Base-by-base conservation (phyloP, 345 rosid species). In the Streptanthus diversifolius region DNA sequence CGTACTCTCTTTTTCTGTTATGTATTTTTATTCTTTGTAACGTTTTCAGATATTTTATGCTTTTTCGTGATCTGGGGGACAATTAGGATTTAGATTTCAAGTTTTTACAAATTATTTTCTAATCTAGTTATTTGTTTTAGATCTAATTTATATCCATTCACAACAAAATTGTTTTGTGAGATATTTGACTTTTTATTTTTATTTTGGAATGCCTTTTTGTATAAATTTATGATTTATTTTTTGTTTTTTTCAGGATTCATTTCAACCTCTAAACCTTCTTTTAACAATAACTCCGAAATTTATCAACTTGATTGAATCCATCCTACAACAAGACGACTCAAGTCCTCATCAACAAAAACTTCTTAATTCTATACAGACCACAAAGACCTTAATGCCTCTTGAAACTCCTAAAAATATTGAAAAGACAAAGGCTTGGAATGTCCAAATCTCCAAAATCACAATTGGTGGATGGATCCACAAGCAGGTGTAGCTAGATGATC, bases 401-500 rank as follows among this genome's bases (percentile, higher is more conserved):
- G 14, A 19, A 13, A 32, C 43, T 33, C 47, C 49, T 10, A 22
- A 0, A 7, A 51, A 0, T 22, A 1, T 0, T 15, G 66, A 55
- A 11, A 74, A 57, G 27, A 5, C 0, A 37, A 74, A 74, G 36
- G 72, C 78, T 58, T 1, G 58, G 18, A 48, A 36, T 29, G 57
- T 58, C 19, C 45, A 22, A 57, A 3, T 66, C 18, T 10, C 45
- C 11, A 37, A 18, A 44, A 57, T 66, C 36, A 48, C 8, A 0
- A 74, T 74, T 14, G 78, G 78, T 39, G 1, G 29, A 9, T 74
- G 78, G 72, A n/a, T 11, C 9, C 10, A 0, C 18, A 5, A 0
- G 17, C 7, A 22, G 14, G 10, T 3, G 5, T 32, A 59, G 39
- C 12, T 13, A 2, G 77, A 78, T 11, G 88, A 86, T 29, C 55